A percentile compares a stretch with the other conserved stretches of the same genome.
Evolutionary conservation across 2,329 filamentous ascomycete species (phyloP).

Genomic region (Ascochyta pisi): DNA sequence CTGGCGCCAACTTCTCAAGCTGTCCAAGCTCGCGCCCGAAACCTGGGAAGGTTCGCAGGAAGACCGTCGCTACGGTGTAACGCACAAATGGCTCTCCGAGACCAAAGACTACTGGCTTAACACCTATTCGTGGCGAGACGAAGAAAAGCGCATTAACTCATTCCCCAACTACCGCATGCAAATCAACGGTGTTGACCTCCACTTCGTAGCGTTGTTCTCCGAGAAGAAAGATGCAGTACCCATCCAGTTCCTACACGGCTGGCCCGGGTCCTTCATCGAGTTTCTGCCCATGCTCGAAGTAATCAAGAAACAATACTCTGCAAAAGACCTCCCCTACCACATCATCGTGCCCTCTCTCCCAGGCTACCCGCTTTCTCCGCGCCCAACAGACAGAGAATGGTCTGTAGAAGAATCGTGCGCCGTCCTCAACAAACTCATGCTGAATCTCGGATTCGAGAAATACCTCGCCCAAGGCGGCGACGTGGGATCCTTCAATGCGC

Average conservation of each 20-base stretch:
- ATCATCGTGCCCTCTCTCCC: slow-evolving; percentile 64
- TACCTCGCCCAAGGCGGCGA: slow-evolving; percentile 67
- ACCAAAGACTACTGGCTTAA: slow-evolving; percentile 50
- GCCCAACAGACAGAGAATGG: slow-evolving; percentile 57
- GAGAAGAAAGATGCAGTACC: slow-evolving; percentile 60
- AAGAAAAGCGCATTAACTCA: slow-evolving; percentile 56
- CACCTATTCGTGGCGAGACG: slow-evolving; percentile 47
- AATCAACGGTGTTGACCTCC: slow-evolving; percentile 56
- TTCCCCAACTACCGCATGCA: slow-evolving; percentile 60
- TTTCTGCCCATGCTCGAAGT: slow-evolving; percentile 61
- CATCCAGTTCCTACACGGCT: slow-evolving; percentile 63
- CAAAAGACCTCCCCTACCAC: slow-evolving; percentile 62
- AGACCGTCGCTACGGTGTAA: slow-evolving; percentile 38
- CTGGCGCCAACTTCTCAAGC: slow-evolving; percentile 46
- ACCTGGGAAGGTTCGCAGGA: slow-evolving; percentile 40
- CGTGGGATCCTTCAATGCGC: slow-evolving; percentile 56
- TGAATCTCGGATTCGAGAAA: slow-evolving; percentile 60
- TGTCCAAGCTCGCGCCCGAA: slow-evolving; percentile 43
- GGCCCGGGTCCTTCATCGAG: slow-evolving; percentile 64
- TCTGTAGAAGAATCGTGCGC: slow-evolving; percentile 49
- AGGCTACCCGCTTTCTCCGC: slow-evolving; percentile 61
- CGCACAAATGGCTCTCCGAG: slow-evolving; percentile 43
- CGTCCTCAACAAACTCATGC: slow-evolving; percentile 62
- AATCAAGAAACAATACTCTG: slow-evolving; percentile 57
- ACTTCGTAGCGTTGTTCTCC: slow-evolving; percentile 65